Evolutionary conservation across 495 filamentous ascomycete species (phyloP), one percentile per base, ranked within the genome.

Genomic region (Geopyxis carbonaria): DNA sequence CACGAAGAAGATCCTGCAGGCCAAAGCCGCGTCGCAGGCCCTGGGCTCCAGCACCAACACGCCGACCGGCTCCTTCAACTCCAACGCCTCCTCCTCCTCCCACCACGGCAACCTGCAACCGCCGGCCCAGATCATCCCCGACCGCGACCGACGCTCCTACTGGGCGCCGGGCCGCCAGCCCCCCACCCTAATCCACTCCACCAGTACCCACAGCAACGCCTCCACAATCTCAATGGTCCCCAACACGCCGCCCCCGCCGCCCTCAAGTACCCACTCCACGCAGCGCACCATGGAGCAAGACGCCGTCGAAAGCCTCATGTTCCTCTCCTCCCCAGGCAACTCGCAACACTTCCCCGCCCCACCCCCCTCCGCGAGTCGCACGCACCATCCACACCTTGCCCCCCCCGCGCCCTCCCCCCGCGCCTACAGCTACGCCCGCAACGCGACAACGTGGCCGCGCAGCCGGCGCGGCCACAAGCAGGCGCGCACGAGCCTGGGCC

Each of bases 261-360:
- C 22, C 20, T 11, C 25, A 31, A 31, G n/a, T 27, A 34, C 33
- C 44, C 5, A 44, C 21, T 40, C 56, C 59, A 31, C 61, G 61
- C 33, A 68, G 40, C 66, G 68, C 13, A 57, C 59, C 7, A 71
- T 71, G 64, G 75, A 80, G 46, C 66, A 76, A 43, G 75, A 80
- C 44, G 75, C 75, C 5, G 75, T 80, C 2, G 75, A 80, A 48
- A 76, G 69, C 2, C 51, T 80, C 21, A 62, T 79, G 25, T 76
- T 75, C 55, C 67, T 80, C 68, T 73, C 70, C 22, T 77, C 73
- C 39, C 75, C 75, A 1, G 70, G 66, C 8, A 69, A 73, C 40
- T 69, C 71, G 0, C 45, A 56, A 22, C 43, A 8, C 42, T 53
- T 16, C 39, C 48, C 13, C 34, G 44, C 6, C 15, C 38, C 25